Percentiles rank a stretch among this genome's conserved stretches.
Conservation (phyloP, 2,329 filamentous ascomycete genomes). For the Rhynchosporium secalis region DNA sequence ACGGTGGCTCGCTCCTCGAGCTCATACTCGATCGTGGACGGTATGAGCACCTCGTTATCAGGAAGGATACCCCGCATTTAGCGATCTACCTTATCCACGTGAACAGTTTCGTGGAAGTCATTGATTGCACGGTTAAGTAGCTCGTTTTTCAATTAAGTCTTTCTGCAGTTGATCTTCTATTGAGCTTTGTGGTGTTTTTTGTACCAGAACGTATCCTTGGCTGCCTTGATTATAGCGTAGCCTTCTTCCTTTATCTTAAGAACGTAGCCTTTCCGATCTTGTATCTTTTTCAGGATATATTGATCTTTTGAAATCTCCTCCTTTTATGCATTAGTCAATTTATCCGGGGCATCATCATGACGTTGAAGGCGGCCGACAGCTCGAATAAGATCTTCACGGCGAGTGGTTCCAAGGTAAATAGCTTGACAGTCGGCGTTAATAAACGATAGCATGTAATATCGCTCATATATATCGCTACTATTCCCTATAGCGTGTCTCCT, state of each 20-base stretch:
- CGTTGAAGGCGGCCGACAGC: conserved; percentile 5
- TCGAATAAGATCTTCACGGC: conserved; percentile 19
- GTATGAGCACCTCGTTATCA: conserved; percentile 24
- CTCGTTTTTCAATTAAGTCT: conserved; percentile 23
- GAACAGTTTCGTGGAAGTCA: too few relatives aligned
- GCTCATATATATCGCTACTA: conserved; percentile 24
- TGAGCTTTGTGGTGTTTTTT: conserved; percentile 23
- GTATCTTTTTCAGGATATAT: conserved; percentile 1
- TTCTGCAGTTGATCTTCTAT: conserved; percentile 28
- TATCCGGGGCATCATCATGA: conserved; percentile 2
- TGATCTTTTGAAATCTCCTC: conserved; percentile 1
- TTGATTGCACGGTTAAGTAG: conserved; percentile 29
- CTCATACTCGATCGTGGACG: conserved; percentile 30
- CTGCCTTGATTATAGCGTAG: conserved; percentile 26
- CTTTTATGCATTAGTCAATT: not conserved
- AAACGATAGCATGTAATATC: conserved; percentile 29
- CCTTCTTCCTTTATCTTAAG: conserved; percentile 7
- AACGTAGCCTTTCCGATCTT: not conserved
- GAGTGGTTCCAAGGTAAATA: conserved; percentile 27
- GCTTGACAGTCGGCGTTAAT: conserved; percentile 29
- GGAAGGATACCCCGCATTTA: too few relatives aligned
- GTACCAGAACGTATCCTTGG: conserved; percentile 16
- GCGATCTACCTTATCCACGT: too few relatives aligned
- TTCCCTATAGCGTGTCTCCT: conserved; percentile 28
- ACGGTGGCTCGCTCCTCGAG: conserved; percentile 31